A percentile compares a stretch with the other conserved stretches of the same genome.
Evolutionary conservation across 352 stramenopile species (phyloP).

Genomic region (Pythium coloratum): DNA sequence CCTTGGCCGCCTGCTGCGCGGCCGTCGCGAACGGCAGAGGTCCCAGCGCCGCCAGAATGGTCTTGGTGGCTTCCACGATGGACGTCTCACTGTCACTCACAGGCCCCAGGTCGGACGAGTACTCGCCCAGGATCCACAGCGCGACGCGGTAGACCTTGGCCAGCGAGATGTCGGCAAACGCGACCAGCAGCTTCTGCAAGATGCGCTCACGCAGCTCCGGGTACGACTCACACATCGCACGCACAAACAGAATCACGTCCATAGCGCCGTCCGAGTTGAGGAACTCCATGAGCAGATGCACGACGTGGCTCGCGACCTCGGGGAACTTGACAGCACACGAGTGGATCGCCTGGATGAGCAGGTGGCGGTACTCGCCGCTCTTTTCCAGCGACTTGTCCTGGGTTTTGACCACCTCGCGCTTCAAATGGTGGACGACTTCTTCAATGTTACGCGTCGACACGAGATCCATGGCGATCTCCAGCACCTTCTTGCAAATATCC

Average conservation of each 20-base stretch:
- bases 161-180: constrained; percentile 92
- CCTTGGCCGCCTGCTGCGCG: constrained; percentile 27
- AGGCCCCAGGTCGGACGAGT: constrained; percentile 55
- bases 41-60: constrained; percentile 90
- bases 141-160: constrained; percentile 96
- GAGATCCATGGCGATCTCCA: constrained; percentile 98
- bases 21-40: constrained; percentile 69
- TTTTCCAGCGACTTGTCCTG: constrained; percentile 93
- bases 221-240: constrained; percentile 97
- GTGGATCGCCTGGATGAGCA: constrained; percentile 99
- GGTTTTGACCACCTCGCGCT: constrained; percentile 90
- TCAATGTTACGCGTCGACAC: constrained; percentile 98
- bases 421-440: constrained; percentile 93
- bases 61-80: constrained; percentile 70
- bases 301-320: constrained; percentile 96
- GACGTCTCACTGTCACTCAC: constrained; percentile 62
- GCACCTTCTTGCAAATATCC: constrained; percentile 98
- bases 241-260: constrained; percentile 98
- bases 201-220: constrained; percentile 91
- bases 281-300: constrained; percentile 99
- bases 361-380: constrained; percentile 94
- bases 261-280: constrained; percentile 96
- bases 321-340: constrained; percentile 97
- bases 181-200: constrained; percentile 94
- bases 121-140: constrained; percentile 97